Evolutionary conservation across 1,284 basidiomycete species (phyloP), one percentile per base, ranked within the genome.

Genomic region (Rhodofomes roseus): DNA sequence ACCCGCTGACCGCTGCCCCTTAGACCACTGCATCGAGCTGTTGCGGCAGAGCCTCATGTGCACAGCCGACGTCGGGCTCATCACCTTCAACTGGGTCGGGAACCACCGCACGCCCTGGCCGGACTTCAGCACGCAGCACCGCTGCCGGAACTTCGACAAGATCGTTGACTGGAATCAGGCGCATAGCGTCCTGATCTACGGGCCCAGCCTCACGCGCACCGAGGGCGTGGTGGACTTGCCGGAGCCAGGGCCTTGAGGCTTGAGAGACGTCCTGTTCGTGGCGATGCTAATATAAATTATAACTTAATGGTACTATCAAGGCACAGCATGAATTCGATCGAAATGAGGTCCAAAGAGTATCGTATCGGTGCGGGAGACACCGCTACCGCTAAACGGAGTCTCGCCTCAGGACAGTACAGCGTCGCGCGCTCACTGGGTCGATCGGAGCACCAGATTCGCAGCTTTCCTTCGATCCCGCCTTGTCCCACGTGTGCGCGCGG

Each of bases 11-110:
- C 22, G n/a, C 37, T 11, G 14, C n/a, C 16, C 27, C 39, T 16
- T 29, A 56, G 54, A 56, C 43, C 54, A 56, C 43, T 56, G 54
- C 31, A 36, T 56, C 27, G 54, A 56, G n/a, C 37, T 56, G 12
- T 12, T 56, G 12, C 40, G 54, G 4, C 54, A 56, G 54, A 44
- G 20, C 4, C 41, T 56, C 7, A 56, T 56, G 54, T 56, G 54
- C 54, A 37, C 22, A 8, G 54, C 41, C 8, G 54, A 56, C 41
- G 54, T 46, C 39, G 54, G 54, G 18, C 40, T 56, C 18, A 46
- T 56, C 14, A 56, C 54, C 6, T 56, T 44, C 27, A 39, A 56
- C 54, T 56, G 54, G 54, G 40, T 56, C n/a, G 54, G 25, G 31
- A 41, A 46, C 18, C 27, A 36, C 18, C 16, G 16, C 40, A 56